Percentiles rank a stretch among this genome's conserved stretches.
Conservation (phyloP, 2,329 filamentous ascomycete genomes). For the Aspergillus latus region DNA sequence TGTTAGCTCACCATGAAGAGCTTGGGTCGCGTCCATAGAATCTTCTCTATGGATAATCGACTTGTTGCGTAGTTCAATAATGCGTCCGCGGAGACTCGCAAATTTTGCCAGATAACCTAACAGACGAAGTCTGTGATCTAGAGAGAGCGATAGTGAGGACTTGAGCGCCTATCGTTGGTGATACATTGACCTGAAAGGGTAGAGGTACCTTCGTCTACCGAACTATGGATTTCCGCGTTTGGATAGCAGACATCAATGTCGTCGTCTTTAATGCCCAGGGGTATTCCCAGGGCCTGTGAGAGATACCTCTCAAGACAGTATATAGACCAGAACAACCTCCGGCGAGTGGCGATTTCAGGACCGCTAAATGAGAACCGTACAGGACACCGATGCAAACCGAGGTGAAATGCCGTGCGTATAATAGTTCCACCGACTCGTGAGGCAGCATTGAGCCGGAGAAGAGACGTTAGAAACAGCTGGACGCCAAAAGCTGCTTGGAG, state of each 20-base stretch:
- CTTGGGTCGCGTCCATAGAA: constrained; percentile 45
- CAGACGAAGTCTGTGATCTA: constrained; percentile 35
- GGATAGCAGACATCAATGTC: constrained; percentile 61
- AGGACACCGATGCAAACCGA: constrained; percentile 61
- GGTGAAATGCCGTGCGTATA: constrained; percentile 56
- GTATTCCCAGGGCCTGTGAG: constrained; percentile 57
- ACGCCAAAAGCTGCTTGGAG: constrained; percentile 55
- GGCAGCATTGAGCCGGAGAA: constrained; percentile 58
- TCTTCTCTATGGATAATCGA: constrained; percentile 48
- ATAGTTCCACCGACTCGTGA: constrained; percentile 58
- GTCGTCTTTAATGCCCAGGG: constrained; percentile 56
- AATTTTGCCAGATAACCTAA: constrained; percentile 49
- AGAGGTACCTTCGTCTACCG: constrained; percentile 2
- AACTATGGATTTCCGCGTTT: constrained; percentile 47
- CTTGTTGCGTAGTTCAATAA: constrained; percentile 56
- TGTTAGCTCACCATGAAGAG: constrained; percentile 49
- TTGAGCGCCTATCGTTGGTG: background rate
- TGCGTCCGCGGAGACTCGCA: constrained; percentile 51
- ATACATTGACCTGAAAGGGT: background rate
- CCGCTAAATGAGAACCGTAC: constrained; percentile 52
- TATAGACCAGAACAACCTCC: constrained; percentile 58
- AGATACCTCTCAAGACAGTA: constrained; percentile 58
- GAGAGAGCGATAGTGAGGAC: background rate
- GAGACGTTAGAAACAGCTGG: constrained; percentile 57
- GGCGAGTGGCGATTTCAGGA: constrained; percentile 50